A percentile compares a stretch with the other conserved stretches of the same genome.
phyloP scores from a whole-genome alignment of 768 basidiomycete species.

The Suillus americanus region DNA sequence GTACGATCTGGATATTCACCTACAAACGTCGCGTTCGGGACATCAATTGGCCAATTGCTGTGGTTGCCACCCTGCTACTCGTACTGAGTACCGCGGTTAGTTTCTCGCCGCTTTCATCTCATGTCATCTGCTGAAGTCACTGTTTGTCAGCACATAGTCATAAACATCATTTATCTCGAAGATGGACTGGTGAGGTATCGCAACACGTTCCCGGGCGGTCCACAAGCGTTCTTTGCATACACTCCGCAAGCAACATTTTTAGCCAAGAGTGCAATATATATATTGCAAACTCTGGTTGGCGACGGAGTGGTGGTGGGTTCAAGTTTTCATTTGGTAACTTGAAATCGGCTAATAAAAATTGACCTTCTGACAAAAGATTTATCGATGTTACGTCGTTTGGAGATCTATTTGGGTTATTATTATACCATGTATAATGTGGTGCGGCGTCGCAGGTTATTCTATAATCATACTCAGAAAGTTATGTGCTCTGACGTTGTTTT shows the following conservation, averaged over 20 bases:
- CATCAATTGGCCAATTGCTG: neutral
- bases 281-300: slow-evolving; percentile 9
- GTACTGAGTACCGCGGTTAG: neutral
- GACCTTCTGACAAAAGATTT: too few relatives aligned
- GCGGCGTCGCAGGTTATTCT: neutral
- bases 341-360: too few relatives aligned
- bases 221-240: slow-evolving; percentile 22
- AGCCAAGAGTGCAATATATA: slow-evolving; percentile 18
- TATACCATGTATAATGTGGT: neutral
- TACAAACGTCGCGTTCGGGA: neutral
- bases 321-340: too few relatives aligned
- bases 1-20: neutral
- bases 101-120: neutral
- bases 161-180: slow-evolving; percentile 14
- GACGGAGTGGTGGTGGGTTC: neutral
- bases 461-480: too few relatives aligned
- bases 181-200: slow-evolving; percentile 16
- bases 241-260: slow-evolving; percentile 21
- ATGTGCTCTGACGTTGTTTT: neutral
- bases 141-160: slow-evolving; percentile 11
- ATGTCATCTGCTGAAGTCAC: too few relatives aligned
- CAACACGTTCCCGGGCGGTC: slow-evolving; percentile 17
- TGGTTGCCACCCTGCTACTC: neutral
- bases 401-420: neutral
- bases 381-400: too few relatives aligned